Base-by-base conservation (phyloP, 2,329 filamentous ascomycete genomes). In the Davidsoniella neocaledoniae region DNA sequence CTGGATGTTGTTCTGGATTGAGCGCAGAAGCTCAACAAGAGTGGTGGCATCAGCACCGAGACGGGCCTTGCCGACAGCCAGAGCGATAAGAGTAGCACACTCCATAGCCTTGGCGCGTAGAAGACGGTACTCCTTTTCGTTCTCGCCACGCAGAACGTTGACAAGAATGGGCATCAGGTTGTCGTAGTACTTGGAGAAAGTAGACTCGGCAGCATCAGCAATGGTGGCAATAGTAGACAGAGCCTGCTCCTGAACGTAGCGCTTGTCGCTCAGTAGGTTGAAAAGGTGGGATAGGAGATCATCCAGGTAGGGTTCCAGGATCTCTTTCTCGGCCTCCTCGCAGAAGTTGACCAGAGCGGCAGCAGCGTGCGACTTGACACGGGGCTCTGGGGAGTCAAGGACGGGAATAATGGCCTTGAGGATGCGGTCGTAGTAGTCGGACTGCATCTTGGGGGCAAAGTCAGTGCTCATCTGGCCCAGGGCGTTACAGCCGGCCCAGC, bases 401-500 rank as follows among this genome's bases (percentile, higher is more conserved):
- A 95, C 90, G 1, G 90, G 88, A 49, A 98, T 87, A 50, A 98
- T 91, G 57, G 86, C 86, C 57, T 81, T 86, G 47, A 98, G 74
- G 14, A 98, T 85, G 42, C 81, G 73, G 55, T 85, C 77, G 64
- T 94, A 91, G 64, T 94, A 94, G 59, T 94, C 91, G 57, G 86
- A 83, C 66, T 98, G 91, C 90, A 98, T 96, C 9, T 84, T 93
- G 10, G 88, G 88, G 10, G 93, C 90, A 64, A 98, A 98, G 62
- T 98, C 91, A 29, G 91, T 98, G 68, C 90, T 96, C 91, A 98
- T 98, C 66, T 98, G 91, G 25, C 91, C 91, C n/a, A 98, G 75
- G 40, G 91, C 91, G 61, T 98, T 96, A 70, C 91, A 98, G 33
- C 88, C 91, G 48, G 91, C 91, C 81, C 93, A 98, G 59, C 90